Conservation (phyloP, 2,329 filamentous ascomycete genomes). For the Lasiodiplodia hormozganensis region DNA sequence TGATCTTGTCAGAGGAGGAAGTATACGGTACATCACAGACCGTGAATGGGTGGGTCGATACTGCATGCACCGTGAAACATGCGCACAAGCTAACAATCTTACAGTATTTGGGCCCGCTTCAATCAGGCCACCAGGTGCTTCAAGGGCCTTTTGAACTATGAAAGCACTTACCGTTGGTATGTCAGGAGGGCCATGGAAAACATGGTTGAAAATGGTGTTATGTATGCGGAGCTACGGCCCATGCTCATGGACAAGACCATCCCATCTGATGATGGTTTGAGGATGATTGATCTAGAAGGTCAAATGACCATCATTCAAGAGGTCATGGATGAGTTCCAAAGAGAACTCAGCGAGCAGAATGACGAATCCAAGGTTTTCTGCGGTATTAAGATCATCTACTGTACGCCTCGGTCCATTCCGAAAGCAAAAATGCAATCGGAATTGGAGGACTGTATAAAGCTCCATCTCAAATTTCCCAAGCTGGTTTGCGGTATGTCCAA, state of each 20-base stretch:
- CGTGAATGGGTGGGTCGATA: constrained; percentile 23
- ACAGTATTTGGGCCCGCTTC: constrained; percentile 65
- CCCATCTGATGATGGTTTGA: constrained; percentile 62
- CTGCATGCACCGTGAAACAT: neutral
- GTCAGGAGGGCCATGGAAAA: constrained; percentile 65
- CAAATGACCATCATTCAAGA: constrained; percentile 67
- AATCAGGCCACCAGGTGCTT: constrained; percentile 74
- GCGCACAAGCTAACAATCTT: neutral
- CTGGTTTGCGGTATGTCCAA: constrained; percentile 67
- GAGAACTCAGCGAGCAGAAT: constrained; percentile 46
- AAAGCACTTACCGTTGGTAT: constrained; percentile 67
- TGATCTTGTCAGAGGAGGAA: constrained; percentile 68
- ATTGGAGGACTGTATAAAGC: constrained; percentile 66
- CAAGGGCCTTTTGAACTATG: constrained; percentile 75
- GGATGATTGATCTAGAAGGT: constrained; percentile 60
- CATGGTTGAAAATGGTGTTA: constrained; percentile 70
- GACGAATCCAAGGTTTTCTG: constrained; percentile 59
- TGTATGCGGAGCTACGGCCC: constrained; percentile 74
- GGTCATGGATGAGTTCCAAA: constrained; percentile 59
- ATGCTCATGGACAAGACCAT: constrained; percentile 73
- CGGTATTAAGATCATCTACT: constrained; percentile 75
- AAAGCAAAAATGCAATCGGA: constrained; percentile 57
- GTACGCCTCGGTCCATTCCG: constrained; percentile 68
- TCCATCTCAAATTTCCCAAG: constrained; percentile 64
- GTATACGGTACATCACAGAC: constrained; percentile 55